Evolutionary conservation across 2,329 filamentous ascomycete genomes (phyloP).

Genomic region (Hypoxylon sp.): DNA sequence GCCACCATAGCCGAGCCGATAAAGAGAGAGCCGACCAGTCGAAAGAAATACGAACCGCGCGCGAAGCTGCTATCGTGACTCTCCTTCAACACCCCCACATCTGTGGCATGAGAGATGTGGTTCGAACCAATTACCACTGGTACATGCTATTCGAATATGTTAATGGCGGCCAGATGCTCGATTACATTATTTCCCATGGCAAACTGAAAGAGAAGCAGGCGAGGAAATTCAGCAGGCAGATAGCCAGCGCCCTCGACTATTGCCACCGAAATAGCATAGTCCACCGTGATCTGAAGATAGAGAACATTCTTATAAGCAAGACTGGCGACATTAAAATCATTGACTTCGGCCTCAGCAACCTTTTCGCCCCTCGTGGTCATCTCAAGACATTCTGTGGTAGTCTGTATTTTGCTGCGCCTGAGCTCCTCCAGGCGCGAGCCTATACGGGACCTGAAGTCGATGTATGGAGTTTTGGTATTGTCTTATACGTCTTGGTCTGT

Average conservation of each 20-base stretch:
- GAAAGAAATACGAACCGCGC: constrained; percentile 92
- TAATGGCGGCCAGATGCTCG: constrained; percentile 98
- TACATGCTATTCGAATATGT: constrained; percentile 99
- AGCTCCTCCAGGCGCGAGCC: constrained; percentile 89
- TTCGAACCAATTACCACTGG: constrained; percentile 97
- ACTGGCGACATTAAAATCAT: constrained; percentile 99
- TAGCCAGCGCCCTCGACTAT: constrained; percentile 95
- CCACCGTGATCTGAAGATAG: constrained; percentile 96
- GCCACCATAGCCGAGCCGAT: constrained; percentile 73
- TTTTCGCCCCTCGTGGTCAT: constrained; percentile 85
- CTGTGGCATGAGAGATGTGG: constrained; percentile 92
- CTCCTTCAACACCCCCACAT: constrained; percentile 95
- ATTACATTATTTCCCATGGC: constrained; percentile 99
- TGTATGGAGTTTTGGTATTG: constrained; percentile 98
- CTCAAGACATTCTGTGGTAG: constrained; percentile 98
- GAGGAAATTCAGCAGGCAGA: constrained; percentile 96
- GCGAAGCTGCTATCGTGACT: constrained; percentile 95
- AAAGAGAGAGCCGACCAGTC: constrained; percentile 93
- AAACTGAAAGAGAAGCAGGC: constrained; percentile 98
- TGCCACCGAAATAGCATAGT: constrained; percentile 98
- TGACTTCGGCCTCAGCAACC: constrained; percentile 95
- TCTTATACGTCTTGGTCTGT: constrained; percentile 95
- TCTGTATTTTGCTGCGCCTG: constrained; percentile 95
- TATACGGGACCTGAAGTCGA: constrained; percentile 98
- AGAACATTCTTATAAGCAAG: constrained; percentile 99